Evolutionary conservation across 1,284 basidiomycete species (phyloP), one percentile per base, ranked within the genome.

Genomic region (Tylopilus sp.): DNA sequence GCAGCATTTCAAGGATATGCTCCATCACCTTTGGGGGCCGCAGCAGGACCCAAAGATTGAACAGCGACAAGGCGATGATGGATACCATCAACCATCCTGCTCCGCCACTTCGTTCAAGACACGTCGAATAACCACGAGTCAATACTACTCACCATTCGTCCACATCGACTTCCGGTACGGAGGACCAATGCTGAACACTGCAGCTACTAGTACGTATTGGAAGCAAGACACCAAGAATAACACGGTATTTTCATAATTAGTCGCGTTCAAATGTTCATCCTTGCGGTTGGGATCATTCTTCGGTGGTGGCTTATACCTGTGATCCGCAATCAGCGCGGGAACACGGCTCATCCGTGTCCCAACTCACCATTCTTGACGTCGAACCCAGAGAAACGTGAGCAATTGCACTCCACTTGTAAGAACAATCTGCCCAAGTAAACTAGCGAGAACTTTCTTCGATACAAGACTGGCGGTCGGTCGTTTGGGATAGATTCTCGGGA

Each of bases 151-250:
- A 92, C 93, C 82, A 65, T 99, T 99, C 8, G 94, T 92, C 80
- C 89, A 96, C 76, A 99, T 92, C 13, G 93, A 82, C 68, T 90
- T 88, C 46, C 97, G 83, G 70, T 96, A 99, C 2, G 97, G 97
- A 11, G 95, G 94, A 0, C 97, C 97, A 56, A 98, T 97, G 66
- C 90, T 95, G 73, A 99, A 99, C 0, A 98, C 92, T 1, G 87
- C 94, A 11, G 95, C 96, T 8, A 97, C 92, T 35, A 98, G 76
- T 58, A 99, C 92, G 70, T 99, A 99, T 72, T 99, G 97, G 82
- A 98, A 99, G 55, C 92, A 96, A 3, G 95, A 97, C 43, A 98
- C 78, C 58, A 98, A 72, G 73, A 99, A 99, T 48, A 99, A 71
- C 8, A 82, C 82, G 8, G 96, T 88, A 69, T 99, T 99, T 68